phyloP scores from a whole-genome alignment of 1,284 basidiomycete species.

The Malassezia equina region DNA sequence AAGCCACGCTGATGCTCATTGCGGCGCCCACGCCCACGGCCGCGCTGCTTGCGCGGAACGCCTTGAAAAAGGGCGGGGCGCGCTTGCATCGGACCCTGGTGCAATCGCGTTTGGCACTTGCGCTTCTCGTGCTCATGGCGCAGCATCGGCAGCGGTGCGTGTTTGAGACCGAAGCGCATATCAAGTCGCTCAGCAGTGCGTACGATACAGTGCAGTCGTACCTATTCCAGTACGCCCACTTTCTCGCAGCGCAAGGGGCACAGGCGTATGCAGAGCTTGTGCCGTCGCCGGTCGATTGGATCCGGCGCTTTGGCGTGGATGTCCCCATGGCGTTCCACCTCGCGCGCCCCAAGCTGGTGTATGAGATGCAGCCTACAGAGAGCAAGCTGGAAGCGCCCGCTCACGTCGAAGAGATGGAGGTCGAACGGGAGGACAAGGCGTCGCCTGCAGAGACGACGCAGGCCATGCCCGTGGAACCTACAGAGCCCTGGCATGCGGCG shows the following conservation, averaged over 20 bases:
- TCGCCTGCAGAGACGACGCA: too few relatives aligned
- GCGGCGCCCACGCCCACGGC: constrained; percentile 49
- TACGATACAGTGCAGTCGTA: constrained; percentile 42
- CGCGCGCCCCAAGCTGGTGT: constrained; percentile 27
- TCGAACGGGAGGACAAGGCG: constrained; percentile 7
- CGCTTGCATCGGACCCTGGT: constrained; percentile 27
- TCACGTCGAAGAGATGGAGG: constrained; percentile 21
- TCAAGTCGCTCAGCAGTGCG: constrained; percentile 43
- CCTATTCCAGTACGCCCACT: constrained; percentile 45
- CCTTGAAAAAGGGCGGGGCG: constrained; percentile 27
- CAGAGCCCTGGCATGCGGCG: constrained; percentile 30
- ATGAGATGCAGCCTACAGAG: constrained; percentile 15
- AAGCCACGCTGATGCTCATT: constrained; percentile 56
- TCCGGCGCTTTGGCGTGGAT: constrained; percentile 36
- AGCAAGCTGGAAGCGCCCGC: too few relatives aligned
- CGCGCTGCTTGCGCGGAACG: constrained; percentile 45
- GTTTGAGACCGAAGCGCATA: constrained; percentile 37
- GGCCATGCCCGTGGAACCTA: not conserved
- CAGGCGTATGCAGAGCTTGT: constrained; percentile 29
- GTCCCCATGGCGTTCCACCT: constrained; percentile 43
- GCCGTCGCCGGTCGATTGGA: constrained; percentile 26
- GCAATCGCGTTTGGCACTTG: constrained; percentile 30
- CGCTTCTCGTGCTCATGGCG: constrained; percentile 40
- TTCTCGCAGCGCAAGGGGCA: constrained; percentile 33
- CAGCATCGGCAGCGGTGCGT: constrained; percentile 44